Evolutionary conservation across 2,329 filamentous ascomycete genomes (phyloP).

Genomic region (Anthostomella pinea): DNA sequence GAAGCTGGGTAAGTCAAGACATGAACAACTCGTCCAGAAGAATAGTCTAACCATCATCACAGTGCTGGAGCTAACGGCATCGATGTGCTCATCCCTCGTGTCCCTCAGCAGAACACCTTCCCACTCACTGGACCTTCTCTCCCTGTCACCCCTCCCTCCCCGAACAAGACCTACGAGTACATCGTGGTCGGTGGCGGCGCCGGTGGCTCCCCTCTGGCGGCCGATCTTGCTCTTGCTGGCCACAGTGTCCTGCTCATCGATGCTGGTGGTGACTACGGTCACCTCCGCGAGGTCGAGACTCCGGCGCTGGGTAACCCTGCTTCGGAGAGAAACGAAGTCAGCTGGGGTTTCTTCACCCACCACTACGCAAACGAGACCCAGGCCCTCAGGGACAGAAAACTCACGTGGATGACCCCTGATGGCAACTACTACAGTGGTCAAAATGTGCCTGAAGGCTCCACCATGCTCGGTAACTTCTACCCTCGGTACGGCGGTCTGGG

Average conservation of each 20-base stretch:
- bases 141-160: slow-evolving; percentile 8
- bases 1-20: slow-evolving; percentile 6
- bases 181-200: slow-evolving; percentile 62
- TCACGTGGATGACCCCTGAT: slow-evolving; percentile 51
- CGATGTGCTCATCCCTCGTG: slow-evolving; percentile 19
- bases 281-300: slow-evolving; percentile 48
- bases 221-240: slow-evolving; percentile 58
- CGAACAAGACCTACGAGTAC: slow-evolving; percentile 52
- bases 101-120: slow-evolving; percentile 20
- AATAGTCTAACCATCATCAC: background rate
- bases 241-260: slow-evolving; percentile 57
- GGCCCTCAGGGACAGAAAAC: slow-evolving; percentile 56
- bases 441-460: slow-evolving; percentile 50
- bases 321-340: slow-evolving; percentile 53
- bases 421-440: slow-evolving; percentile 52
- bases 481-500: slow-evolving; percentile 51
- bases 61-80: slow-evolving; percentile 12
- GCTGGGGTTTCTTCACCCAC: slow-evolving; percentile 63
- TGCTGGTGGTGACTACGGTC: slow-evolving; percentile 56
- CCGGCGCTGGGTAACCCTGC: slow-evolving; percentile 52
- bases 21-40: slow-evolving; percentile 2
- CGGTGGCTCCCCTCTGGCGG: slow-evolving; percentile 58
- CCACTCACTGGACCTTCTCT: slow-evolving; percentile 21
- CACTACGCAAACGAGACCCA: slow-evolving; percentile 55
- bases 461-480: slow-evolving; percentile 53